Percentiles rank a stretch among this genome's conserved stretches.
These are phyloP conservation scores for Crassisporium funariophilum DNA, from an alignment of 768 basidiomycete genomes.

Conservation along the genomic window DNA sequence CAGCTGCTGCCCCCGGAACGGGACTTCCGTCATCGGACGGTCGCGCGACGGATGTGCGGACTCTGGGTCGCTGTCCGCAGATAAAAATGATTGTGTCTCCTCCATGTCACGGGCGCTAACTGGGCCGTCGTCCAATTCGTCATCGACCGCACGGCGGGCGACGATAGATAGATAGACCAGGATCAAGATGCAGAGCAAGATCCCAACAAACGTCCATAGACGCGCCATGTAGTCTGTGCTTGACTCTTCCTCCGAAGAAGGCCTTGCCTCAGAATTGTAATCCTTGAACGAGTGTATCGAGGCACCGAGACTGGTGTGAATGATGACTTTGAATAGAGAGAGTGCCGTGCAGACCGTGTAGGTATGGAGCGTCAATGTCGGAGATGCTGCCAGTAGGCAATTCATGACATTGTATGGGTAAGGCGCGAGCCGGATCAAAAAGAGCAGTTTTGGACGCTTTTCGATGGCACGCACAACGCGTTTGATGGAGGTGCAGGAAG, in stretches of 20 bases:
- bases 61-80: constrained; percentile 37
- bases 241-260: constrained; percentile 39
- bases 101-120: constrained; percentile 21
- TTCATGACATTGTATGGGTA: constrained; percentile 97
- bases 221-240: constrained; percentile 52
- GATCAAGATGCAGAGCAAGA: constrained; percentile 70
- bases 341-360: constrained; percentile 82
- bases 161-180: constrained; percentile 81
- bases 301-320: constrained; percentile 87
- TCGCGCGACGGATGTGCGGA: constrained; percentile 22
- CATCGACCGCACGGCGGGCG: constrained; percentile 64
- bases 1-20: constrained; percentile 37
- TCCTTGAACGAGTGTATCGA: constrained; percentile 84
- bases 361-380: constrained; percentile 74
- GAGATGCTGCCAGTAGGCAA: constrained; percentile 87
- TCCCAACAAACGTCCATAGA: constrained; percentile 69
- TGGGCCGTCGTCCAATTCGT: constrained; percentile 47
- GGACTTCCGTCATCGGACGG: constrained; percentile 51
- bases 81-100: constrained; percentile 23
- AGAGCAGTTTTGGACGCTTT: constrained; percentile 82
- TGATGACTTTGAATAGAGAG: constrained; percentile 85
- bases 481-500: constrained; percentile 68
- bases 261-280: constrained; percentile 46
- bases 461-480: constrained; percentile 88
- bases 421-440: constrained; percentile 90